phyloP scores from a whole-genome alignment of 495 filamentous ascomycete species.

The Xylaria palmicola region DNA sequence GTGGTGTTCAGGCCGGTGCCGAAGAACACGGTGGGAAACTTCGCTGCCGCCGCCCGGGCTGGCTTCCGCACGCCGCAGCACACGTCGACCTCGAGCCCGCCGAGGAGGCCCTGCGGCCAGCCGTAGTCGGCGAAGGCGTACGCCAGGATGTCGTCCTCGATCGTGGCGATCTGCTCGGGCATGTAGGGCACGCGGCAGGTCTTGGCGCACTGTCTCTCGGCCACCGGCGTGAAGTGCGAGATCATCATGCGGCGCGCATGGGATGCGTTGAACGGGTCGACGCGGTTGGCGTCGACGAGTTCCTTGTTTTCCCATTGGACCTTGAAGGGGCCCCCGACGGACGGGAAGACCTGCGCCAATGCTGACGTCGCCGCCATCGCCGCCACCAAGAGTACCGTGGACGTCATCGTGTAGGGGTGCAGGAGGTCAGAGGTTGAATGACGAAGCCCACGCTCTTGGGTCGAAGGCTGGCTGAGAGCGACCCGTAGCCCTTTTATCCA shows the following conservation, averaged over 20 bases:
- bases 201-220: neutral
- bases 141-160: constrained; percentile 8
- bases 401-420: neutral
- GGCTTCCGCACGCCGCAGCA: constrained; percentile 2
- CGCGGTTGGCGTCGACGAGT: neutral
- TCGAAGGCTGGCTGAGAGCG: neutral
- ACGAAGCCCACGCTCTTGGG: neutral
- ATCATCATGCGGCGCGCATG: constrained; percentile 10
- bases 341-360: constrained; percentile 5
- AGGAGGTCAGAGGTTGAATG: too few species aligned
- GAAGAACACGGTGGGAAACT: constrained; percentile 3
- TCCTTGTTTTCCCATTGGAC: constrained; percentile 12
- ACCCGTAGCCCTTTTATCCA: neutral
- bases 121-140: constrained; percentile 1
- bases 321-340: neutral
- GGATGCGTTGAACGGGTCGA: constrained; percentile 9
- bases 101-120: constrained; percentile 5
- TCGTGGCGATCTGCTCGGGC: neutral
- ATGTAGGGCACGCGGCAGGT: constrained; percentile 8
- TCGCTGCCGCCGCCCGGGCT: neutral
- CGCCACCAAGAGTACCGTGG: neutral
- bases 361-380: constrained; percentile 1
- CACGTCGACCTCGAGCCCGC: constrained; percentile 1
- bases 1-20: constrained; percentile 9
- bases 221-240: constrained; percentile 3